These are phyloP conservation scores for Grammothele lineata DNA, from an alignment of 768 basidiomycete species.

Conservation along the genomic window DNA sequence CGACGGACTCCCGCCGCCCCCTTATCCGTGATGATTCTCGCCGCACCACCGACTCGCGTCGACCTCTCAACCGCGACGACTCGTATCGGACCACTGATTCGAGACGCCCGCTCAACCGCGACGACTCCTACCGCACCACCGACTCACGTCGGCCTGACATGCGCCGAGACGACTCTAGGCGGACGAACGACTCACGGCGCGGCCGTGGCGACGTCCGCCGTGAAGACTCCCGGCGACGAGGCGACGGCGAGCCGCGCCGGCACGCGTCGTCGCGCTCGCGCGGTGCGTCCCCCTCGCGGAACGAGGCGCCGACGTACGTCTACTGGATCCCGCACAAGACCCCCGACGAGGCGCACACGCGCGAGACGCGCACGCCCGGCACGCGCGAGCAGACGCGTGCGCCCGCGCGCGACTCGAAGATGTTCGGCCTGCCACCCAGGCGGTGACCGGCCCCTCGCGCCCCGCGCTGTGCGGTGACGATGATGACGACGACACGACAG, in stretches of 20 bases:
- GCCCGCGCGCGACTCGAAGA: conserved; percentile 29
- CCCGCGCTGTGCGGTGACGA: too few species aligned
- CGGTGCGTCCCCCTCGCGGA: conserved; percentile 20
- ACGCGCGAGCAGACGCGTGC: conserved; percentile 29
- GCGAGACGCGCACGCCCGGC: conserved; percentile 12
- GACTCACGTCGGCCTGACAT: conserved; percentile 6
- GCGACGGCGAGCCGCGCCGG: conserved; percentile 7
- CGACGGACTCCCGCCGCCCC: conserved; percentile 5
- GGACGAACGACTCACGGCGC: conserved; percentile 5
- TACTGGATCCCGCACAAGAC: conserved; percentile 26
- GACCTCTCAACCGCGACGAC: conserved; percentile 9
- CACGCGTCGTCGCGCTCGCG: conserved; percentile 2
- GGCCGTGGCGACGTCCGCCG: conserved; percentile 7
- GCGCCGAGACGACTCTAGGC: conserved; percentile 14
- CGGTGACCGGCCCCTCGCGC: conserved; percentile 33
- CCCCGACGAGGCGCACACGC: conserved; percentile 23
- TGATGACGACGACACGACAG: too few species aligned
- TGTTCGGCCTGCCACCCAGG: conserved; percentile 32
- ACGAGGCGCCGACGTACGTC: conserved; percentile 25
- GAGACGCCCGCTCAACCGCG: conserved; percentile 6
- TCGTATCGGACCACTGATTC: conserved; percentile 3
- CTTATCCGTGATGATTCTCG: conserved; percentile 1
- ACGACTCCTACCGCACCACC: conserved; percentile 8
- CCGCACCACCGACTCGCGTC: conserved; percentile 4
- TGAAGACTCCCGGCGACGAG: conserved; percentile 10